These are phyloP conservation scores for Diaporthe helianthi DNA, from an alignment of 2,329 filamentous ascomycete species.

Conservation along the genomic window DNA sequence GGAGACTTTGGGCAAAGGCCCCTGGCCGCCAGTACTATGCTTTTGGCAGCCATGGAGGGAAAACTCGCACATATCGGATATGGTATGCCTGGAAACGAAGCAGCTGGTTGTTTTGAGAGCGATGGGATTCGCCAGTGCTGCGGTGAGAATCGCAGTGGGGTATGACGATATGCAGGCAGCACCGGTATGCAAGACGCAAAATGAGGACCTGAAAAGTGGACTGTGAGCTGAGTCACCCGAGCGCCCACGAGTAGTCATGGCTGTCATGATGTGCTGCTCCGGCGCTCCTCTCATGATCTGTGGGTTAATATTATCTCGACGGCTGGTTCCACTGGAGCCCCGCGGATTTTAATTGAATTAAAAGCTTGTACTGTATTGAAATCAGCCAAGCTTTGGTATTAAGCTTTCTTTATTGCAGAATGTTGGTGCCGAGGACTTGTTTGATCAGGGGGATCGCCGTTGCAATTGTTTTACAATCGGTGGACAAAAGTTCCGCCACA, in stretches of 20 bases:
- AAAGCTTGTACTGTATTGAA: neutral
- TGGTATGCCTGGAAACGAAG: neutral
- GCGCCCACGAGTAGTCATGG: neutral
- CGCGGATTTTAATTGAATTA: neutral
- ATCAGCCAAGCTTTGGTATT: neutral
- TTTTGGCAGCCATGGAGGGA: too few species aligned
- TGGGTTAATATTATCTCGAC: neutral
- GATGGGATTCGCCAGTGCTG: neutral
- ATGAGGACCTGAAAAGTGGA: neutral
- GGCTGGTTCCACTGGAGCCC: neutral
- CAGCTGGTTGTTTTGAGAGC: neutral
- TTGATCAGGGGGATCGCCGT: neutral
- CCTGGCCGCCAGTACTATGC: too few species aligned
- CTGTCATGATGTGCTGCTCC: neutral
- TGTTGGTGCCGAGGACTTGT: neutral
- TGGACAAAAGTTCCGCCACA: too few species aligned
- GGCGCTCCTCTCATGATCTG: neutral
- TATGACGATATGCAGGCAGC: slow-evolving; percentile 1
- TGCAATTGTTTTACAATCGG: too few species aligned
- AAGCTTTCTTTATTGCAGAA: neutral
- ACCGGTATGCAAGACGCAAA: neutral
- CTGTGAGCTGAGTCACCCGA: neutral
- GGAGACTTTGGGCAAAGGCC: neutral
- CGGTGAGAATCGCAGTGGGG: neutral
- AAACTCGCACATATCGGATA: neutral